Percentiles rank a stretch among this genome's conserved stretches.
phyloP scores from a whole-genome alignment of 2,329 filamentous ascomycete species.

The Xylariaceae sp. region DNA sequence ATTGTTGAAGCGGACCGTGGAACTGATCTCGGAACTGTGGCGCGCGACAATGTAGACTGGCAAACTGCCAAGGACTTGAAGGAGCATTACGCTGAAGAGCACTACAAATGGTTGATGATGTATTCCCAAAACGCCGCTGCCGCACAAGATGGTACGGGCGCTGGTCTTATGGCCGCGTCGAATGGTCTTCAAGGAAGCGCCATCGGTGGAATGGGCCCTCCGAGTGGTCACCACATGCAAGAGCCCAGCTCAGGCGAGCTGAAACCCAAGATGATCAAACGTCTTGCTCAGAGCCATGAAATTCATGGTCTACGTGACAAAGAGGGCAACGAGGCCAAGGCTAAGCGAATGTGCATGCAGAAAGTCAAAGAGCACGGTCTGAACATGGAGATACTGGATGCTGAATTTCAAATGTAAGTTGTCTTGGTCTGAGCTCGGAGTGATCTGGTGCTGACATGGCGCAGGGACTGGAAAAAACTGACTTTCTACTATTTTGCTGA shows the following conservation, averaged over 20 bases:
- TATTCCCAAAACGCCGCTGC: conserved; percentile 77
- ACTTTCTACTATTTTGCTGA: conserved; percentile 99
- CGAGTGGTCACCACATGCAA: conserved; percentile 68
- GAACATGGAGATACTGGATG: conserved; percentile 98
- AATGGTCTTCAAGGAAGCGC: conserved; percentile 65
- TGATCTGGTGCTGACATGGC: conserved; percentile 21
- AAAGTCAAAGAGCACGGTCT: conserved; percentile 93
- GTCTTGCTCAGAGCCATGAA: conserved; percentile 87
- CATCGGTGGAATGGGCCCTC: conserved; percentile 73
- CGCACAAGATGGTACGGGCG: conserved; percentile 53
- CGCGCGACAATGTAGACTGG: conserved; percentile 82
- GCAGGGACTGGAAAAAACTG: conserved; percentile 95
- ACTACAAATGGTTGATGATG: conserved; percentile 99
- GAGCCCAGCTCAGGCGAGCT: conserved; percentile 70
- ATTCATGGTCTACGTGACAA: conserved; percentile 87
- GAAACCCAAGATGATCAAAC: conserved; percentile 95
- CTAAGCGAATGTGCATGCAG: conserved; percentile 92
- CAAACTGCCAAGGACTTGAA: conserved; percentile 84
- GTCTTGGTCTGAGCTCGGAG: background rate
- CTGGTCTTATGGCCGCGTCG: conserved; percentile 60
- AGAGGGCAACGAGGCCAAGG: conserved; percentile 95
- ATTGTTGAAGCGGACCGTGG: conserved; percentile 97
- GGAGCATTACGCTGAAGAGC: conserved; percentile 87
- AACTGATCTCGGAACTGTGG: conserved; percentile 90
- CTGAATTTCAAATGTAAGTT: conserved; percentile 93